These are phyloP conservation scores for Penicillium manginii DNA, from an alignment of 495 filamentous ascomycete species.

Conservation along the genomic window DNA sequence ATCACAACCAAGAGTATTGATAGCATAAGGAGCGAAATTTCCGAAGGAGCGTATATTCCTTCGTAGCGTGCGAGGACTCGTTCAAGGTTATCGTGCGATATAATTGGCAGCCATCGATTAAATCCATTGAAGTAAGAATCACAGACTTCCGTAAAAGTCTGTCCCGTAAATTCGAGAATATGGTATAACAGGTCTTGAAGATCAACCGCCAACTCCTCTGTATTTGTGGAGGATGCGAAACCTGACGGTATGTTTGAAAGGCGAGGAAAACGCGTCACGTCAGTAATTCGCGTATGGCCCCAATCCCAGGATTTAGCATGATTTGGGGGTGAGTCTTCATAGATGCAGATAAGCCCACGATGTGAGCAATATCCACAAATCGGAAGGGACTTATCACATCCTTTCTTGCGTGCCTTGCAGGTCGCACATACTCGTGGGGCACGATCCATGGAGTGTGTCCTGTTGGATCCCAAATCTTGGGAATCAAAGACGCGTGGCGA, in stretches of 20 bases:
- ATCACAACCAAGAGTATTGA: conserved; percentile 27
- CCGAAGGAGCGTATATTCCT: conserved; percentile 1
- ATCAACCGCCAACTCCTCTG: neutral
- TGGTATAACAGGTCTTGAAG: conserved; percentile 2
- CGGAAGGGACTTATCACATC: conserved; percentile 42
- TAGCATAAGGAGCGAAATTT: conserved; percentile 34
- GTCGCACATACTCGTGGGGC: conserved; percentile 23
- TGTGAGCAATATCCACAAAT: conserved; percentile 33
- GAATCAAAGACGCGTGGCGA: neutral
- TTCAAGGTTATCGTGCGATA: conserved; percentile 5
- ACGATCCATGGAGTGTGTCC: neutral
- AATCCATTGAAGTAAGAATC: conserved; percentile 4
- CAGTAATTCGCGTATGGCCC: neutral
- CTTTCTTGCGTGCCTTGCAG: conserved; percentile 40
- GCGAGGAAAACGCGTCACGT: neutral
- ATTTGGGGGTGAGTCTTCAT: conserved; percentile 9
- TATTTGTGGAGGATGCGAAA: neutral
- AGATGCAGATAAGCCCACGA: conserved; percentile 15
- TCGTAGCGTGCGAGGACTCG: neutral
- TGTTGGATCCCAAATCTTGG: neutral
- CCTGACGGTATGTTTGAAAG: neutral
- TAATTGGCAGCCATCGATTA: conserved; percentile 7
- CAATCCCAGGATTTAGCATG: conserved; percentile 8
- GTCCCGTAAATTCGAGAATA: conserved; percentile 29
- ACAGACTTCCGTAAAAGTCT: conserved; percentile 8